Percentiles rank a stretch among this genome's conserved stretches.
Conservation (phyloP, 805 yeast genomes). For the Aciculoconidium aculeatum region DNA sequence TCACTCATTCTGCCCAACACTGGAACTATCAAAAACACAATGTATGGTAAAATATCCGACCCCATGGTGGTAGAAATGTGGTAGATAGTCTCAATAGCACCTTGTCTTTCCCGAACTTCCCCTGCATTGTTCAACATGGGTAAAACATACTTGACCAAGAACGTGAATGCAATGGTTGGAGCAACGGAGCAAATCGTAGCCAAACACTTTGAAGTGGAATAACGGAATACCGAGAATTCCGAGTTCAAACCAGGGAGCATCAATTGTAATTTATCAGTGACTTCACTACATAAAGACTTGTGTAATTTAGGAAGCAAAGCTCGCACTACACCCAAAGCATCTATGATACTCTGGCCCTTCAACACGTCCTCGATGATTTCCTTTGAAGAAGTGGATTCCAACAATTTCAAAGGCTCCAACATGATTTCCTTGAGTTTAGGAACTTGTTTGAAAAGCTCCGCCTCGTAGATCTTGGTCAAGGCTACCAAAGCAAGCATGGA, state of each 20-base stretch:
- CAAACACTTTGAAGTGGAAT: conserved; percentile 84
- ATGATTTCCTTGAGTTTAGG: conserved; percentile 63
- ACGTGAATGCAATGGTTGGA: conserved; percentile 70
- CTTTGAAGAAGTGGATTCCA: conserved; percentile 20
- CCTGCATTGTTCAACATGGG: conserved; percentile 80
- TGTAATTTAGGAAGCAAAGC: conserved; percentile 65
- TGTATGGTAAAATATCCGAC: conserved; percentile 82
- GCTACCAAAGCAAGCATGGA: conserved; percentile 65
- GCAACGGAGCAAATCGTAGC: conserved; percentile 69
- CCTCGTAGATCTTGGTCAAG: conserved; percentile 49
- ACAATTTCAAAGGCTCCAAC: conserved; percentile 54
- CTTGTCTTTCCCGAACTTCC: conserved; percentile 71
- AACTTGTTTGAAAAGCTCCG: conserved; percentile 48
- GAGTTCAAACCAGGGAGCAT: conserved; percentile 59
- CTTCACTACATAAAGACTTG: conserved; percentile 39
- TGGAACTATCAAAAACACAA: conserved; percentile 92
- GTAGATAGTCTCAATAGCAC: conserved; percentile 86
- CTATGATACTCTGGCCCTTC: conserved; percentile 76
- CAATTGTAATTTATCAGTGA: conserved; percentile 36
- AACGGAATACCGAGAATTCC: conserved; percentile 75
- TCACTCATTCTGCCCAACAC: conserved; percentile 98
- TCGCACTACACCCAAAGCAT: conserved; percentile 75
- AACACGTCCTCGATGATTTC: conserved; percentile 34
- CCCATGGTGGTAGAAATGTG: conserved; percentile 87
- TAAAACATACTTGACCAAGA: conserved; percentile 67